phyloP scores from a whole-genome alignment of 192 early-diverging fungal species.

The Coemansia sp. region DNA sequence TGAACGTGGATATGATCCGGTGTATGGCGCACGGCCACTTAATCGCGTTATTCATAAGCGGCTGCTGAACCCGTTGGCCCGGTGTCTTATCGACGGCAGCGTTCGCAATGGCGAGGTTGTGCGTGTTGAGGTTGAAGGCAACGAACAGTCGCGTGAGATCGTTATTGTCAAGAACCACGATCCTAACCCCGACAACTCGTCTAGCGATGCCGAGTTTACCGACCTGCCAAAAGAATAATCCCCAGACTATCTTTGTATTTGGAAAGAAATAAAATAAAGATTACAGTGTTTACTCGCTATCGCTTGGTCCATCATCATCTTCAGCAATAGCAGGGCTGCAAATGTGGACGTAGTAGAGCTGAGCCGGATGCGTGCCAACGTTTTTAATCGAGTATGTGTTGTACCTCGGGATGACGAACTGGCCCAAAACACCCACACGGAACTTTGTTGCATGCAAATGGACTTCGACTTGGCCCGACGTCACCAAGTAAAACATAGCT shows the following conservation, averaged over 20 bases:
- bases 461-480: conserved; percentile 41
- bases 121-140: conserved; percentile 44
- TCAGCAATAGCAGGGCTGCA: background rate
- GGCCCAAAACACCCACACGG: conserved; percentile 34
- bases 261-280: conserved; percentile 2
- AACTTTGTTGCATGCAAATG: conserved; percentile 27
- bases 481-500: conserved; percentile 37
- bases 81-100: conserved; percentile 66
- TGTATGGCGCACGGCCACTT: conserved; percentile 69
- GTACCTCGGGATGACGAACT: conserved; percentile 37
- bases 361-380: conserved; percentile 47
- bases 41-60: conserved; percentile 68
- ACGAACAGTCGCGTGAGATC: conserved; percentile 16
- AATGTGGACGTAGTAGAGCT: conserved; percentile 42
- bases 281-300: background rate
- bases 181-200: conserved; percentile 8
- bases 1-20: conserved; percentile 65
- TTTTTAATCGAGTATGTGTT: conserved; percentile 44
- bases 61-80: conserved; percentile 56
- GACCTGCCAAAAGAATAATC: conserved; percentile 15
- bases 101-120: conserved; percentile 59
- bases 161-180: conserved; percentile 36
- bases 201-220: conserved; percentile 30
- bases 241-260: background rate
- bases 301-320: background rate